These are phyloP conservation scores for Balamuthia mandrillaris DNA, from an alignment of 208 protist genomes.

Conservation along the genomic window DNA sequence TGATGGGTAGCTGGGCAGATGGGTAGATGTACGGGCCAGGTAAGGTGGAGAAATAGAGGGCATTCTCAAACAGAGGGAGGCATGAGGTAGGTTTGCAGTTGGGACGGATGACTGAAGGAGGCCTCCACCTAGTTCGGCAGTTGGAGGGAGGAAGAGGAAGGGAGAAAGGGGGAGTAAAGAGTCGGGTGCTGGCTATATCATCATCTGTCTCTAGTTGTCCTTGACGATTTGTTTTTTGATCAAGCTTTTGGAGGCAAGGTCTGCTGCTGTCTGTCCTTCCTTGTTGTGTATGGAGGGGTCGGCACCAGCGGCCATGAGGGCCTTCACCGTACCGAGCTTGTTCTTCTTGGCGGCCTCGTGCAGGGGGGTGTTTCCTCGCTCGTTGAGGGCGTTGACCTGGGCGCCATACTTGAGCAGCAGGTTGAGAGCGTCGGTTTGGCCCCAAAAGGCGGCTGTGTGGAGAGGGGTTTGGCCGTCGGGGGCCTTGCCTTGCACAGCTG, in stretches of 20 bases:
- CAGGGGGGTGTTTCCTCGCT: constrained; percentile 62
- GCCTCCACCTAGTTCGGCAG: too few relatives aligned
- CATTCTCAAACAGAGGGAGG: too few relatives aligned
- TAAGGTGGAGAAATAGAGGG: too few relatives aligned
- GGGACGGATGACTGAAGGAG: too few relatives aligned
- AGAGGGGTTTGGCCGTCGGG: constrained; percentile 71
- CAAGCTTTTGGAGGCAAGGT: background rate
- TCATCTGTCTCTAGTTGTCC: background rate
- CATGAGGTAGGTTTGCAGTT: too few relatives aligned
- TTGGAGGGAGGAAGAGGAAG: background rate
- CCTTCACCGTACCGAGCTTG: background rate
- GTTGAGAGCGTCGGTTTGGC: constrained; percentile 47
- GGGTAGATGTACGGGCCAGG: too few relatives aligned
- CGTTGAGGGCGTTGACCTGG: constrained; percentile 63
- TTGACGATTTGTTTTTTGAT: background rate
- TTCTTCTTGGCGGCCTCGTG: constrained; percentile 63
- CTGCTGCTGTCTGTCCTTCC: background rate
- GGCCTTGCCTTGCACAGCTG: constrained; percentile 53
- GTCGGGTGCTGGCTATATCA: background rate
- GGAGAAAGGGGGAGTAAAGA: too few relatives aligned
- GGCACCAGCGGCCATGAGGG: background rate
- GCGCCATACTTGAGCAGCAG: constrained; percentile 64
- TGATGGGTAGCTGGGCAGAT: too few relatives aligned
- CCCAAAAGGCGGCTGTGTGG: constrained; percentile 71
- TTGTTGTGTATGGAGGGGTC: background rate